These are phyloP conservation scores for Bombardia bombarda DNA, from an alignment of 495 filamentous ascomycete genomes.

Conservation along the genomic window DNA sequence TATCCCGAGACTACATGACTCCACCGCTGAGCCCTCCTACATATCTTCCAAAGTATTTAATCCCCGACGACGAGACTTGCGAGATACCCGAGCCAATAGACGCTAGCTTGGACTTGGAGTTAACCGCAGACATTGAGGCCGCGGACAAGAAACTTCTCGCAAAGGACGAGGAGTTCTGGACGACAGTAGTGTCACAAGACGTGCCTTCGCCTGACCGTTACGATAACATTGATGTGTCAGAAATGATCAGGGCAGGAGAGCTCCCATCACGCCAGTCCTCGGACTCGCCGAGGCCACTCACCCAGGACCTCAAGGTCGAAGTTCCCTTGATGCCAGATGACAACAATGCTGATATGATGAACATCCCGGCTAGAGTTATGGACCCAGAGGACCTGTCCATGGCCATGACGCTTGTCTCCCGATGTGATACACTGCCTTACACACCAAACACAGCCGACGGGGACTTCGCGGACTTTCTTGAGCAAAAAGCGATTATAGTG, in stretches of 20 bases:
- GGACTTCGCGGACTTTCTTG: conserved; percentile 35
- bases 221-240: conserved; percentile 14
- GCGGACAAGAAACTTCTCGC: conserved; percentile 30
- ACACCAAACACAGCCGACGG: conserved; percentile 23
- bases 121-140: conserved; percentile 36
- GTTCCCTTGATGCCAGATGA: conserved; percentile 14
- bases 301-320: conserved; percentile 17
- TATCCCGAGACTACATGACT: conserved; percentile 29
- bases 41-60: conserved; percentile 28
- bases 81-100: conserved; percentile 46
- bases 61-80: conserved; percentile 39
- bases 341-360: not conserved
- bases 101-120: conserved; percentile 40
- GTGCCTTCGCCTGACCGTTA: conserved; percentile 10
- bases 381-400: conserved; percentile 7
- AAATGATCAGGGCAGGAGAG: conserved; percentile 16
- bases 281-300: conserved; percentile 1
- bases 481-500: conserved; percentile 33
- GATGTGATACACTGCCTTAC: conserved; percentile 9
- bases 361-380: conserved; percentile 12
- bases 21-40: conserved; percentile 50
- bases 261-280: conserved; percentile 2
- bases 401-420: conserved; percentile 14
- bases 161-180: conserved; percentile 16
- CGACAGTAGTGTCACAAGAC: not conserved